phyloP scores from a whole-genome alignment of 805 yeast genomes.

The Yamadazyma paraphyllophila region DNA sequence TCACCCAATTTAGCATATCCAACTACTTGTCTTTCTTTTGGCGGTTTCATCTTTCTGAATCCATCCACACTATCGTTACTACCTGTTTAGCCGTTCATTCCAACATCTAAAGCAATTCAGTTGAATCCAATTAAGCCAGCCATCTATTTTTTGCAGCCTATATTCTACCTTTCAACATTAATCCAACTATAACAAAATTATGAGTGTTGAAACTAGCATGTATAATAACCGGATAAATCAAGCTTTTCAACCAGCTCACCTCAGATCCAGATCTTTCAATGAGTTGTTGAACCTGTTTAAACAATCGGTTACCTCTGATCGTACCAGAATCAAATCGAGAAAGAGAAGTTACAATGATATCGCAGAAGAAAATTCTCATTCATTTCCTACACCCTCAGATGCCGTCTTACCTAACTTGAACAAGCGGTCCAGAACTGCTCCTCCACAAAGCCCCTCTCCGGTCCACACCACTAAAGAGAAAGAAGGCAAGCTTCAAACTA shows the following conservation, averaged over 20 bases:
- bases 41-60: too few species aligned
- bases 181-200: slow-evolving; percentile 8
- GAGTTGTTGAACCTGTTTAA: slow-evolving; percentile 31
- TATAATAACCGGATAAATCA: slow-evolving; percentile 30
- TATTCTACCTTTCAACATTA: background rate
- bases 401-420: slow-evolving; percentile 2
- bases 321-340: slow-evolving; percentile 14
- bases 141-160: slow-evolving; percentile 5
- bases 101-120: background rate
- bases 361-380: slow-evolving; percentile 10
- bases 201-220: slow-evolving; percentile 35
- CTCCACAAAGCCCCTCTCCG: slow-evolving; percentile 34
- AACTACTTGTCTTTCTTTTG: background rate
- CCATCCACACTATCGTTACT: too few species aligned
- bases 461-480: background rate
- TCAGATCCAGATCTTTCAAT: slow-evolving; percentile 33
- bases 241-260: slow-evolving; percentile 28
- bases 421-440: slow-evolving; percentile 47
- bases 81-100: background rate
- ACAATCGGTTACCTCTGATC: slow-evolving; percentile 15
- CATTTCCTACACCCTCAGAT: background rate
- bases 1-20: background rate
- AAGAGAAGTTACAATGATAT: slow-evolving; percentile 32
- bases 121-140: background rate
- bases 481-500: background rate